Evolutionary conservation across 2,329 filamentous ascomycete species (phyloP), one percentile per base, ranked within the genome.

Genomic region (Dichotomopilus funicola): DNA sequence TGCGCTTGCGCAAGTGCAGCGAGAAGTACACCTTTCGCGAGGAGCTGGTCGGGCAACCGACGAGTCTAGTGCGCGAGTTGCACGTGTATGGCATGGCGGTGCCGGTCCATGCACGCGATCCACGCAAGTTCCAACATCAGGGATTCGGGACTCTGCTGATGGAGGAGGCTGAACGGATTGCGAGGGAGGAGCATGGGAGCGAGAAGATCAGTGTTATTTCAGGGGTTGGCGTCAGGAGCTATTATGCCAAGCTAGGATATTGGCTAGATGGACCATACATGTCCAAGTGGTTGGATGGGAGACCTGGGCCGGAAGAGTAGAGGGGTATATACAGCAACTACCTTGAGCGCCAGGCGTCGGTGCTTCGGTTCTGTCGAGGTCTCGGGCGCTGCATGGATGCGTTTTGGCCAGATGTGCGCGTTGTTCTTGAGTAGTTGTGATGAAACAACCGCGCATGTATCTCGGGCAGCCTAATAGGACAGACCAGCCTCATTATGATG

Each of bases 51-150:
- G 85, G 83, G 1, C 92, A 97, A 73, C 89, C 88, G 48, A 95
- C 90, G 0, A 96, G 90, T 71, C 79, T 99, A 64, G 91, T 99
- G 5, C 82, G 94, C 49, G 94, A 99, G 72, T 77, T 99, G 54
- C 94, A 99, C 71, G 94, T 99, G 1, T 99, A 99, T 68, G 94
- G 94, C 6, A 92, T 89, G 19, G 94, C 95, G 0, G 94, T 99
- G n/a, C 95, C 94, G 0, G 89, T 99, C 46, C 94, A 99, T 71
- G 92, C 91, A 7, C 82, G 95, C 55, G 94, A 99, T 65, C 91
- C 92, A 19, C 86, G 88, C 71, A 97, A 97, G 73, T 97, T 97
- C 73, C 94, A 99, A 75, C 94, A 99, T 73, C 94, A 96, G 70
- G 94, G 94, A 0, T 99, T 95, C 63, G 94, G 94, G 48, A 99